A percentile compares a stretch with the other conserved stretches of the same genome.
Conservation (phyloP, 2,329 filamentous ascomycete genomes). For the Shiraia sp. region DNA sequence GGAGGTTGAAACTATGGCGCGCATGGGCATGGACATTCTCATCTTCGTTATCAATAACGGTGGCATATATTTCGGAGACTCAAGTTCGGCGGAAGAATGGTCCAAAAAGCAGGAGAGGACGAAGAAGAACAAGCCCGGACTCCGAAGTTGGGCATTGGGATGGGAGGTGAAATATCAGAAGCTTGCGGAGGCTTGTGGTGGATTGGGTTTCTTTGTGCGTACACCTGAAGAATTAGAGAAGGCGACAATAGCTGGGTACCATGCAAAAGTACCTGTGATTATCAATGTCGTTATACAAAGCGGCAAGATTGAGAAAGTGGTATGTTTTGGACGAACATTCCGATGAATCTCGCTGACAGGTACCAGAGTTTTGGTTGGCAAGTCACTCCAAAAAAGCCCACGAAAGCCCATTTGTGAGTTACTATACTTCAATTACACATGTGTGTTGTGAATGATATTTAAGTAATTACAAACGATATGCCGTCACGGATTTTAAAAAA, state of each 20-base stretch:
- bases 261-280: slow-evolving; percentile 53
- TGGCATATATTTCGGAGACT: slow-evolving; percentile 46
- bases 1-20: slow-evolving; percentile 61
- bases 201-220: slow-evolving; percentile 56
- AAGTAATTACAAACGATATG: too few species aligned
- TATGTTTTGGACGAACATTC: slow-evolving; percentile 3
- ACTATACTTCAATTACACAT: too few species aligned
- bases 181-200: slow-evolving; percentile 59
- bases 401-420: not conserved
- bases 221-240: slow-evolving; percentile 56
- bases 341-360: not conserved
- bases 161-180: slow-evolving; percentile 61
- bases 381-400: slow-evolving; percentile 5
- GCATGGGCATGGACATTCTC: slow-evolving; percentile 58
- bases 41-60: slow-evolving; percentile 63
- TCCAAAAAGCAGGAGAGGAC: slow-evolving; percentile 44
- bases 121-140: slow-evolving; percentile 38
- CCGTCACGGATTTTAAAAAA: too few species aligned
- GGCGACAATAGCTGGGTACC: slow-evolving; percentile 57
- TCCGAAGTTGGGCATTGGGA: slow-evolving; percentile 56
- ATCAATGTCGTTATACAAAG: slow-evolving; percentile 60
- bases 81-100: slow-evolving; percentile 48
- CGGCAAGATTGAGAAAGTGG: slow-evolving; percentile 37
- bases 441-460: too few species aligned
- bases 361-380: slow-evolving; percentile 11